Base-by-base conservation (phyloP, 2,329 filamentous ascomycete species). In the Fusarium sambucinum region DNA sequence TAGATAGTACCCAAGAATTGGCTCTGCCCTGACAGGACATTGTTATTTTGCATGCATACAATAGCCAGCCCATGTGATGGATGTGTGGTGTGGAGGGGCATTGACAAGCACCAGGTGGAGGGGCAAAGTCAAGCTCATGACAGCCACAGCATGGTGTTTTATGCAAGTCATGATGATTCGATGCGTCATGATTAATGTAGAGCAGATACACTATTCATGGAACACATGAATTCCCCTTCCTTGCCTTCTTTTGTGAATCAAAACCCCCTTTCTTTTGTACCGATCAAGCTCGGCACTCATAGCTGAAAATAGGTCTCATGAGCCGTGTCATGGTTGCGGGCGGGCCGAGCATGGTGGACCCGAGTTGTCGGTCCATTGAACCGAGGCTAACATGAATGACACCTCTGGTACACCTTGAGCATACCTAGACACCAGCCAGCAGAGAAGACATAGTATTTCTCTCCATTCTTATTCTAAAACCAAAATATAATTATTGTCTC, bases 71-170 rank as follows among this genome's bases (percentile, higher is more conserved):
- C 38, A 52, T 63, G 44, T 33, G 48, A 50, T 27, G 29, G 19
- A 10, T 12, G 12, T 25, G n/a, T 52, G 52, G 61, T 67, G 66
- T 69, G 66, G 66, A 67, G 66, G 66, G 66, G 4, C 30, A 44
- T n/a, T n/a, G n/a, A n/a, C n/a, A n/a, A n/a, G n/a, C n/a, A n/a
- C n/a, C n/a, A n/a, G n/a, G 66, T 69, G 66, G 66, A 67, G 66
- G 66, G 66, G 4, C 30, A 44, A 32, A 30, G 21, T 14, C 23
- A 38, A 59, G 45, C 59, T 63, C 53, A 65, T 64, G 61, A 59
- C 37, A 59, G 32, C 58, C 23, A 46, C 32, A 27, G 6, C n/a
- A 42, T 21, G 6, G 23, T 33, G 29, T 38, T 27, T 55, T 19
- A n/a, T 45, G 29, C 19, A 27, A 25, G 42, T n/a, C 42, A 55